Evolutionary conservation across 495 filamentous ascomycete genomes (phyloP), one percentile per base, ranked within the genome.

Genomic region (Penicillium silybi): DNA sequence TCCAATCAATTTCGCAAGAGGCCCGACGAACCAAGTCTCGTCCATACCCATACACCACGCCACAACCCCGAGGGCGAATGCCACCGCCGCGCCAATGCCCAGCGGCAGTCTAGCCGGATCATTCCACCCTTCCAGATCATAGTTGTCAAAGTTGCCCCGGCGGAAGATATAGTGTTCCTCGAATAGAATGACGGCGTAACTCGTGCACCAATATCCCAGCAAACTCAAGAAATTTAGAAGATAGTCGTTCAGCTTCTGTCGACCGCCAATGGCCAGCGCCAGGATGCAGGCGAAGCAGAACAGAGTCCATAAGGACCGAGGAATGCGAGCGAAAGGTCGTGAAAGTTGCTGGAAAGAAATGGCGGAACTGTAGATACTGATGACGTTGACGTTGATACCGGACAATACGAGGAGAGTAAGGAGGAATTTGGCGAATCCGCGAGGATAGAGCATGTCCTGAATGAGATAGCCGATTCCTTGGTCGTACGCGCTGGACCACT

Each of bases 81-180:
- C 62, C 2, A 53, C 50, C 0, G 57, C 27, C 1, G 56, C 70
- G 11, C 50, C 70, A 18, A 64, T 48, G 5, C 67, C 69, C 27
- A 64, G 10, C 0, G 70, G 67, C 48, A 73, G 54, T 10, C 52
- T 43, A 2, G 61, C 52, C 0, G 67, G 66, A 37, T 58, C 53
- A 40, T 72, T 60, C 69, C 67, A 71, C 2, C 46, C 69, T 41
- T 69, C 65, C 17, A 73, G 55, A 42, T 73, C 67, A 27, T 73
- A 74, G 42, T 68, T 71, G 23, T 67, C 63, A 20, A 77, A 66
- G 37, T 68, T 72, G 46, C 69, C 67, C 75, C 71, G 70, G 23
- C 83, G 77, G 69, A 86, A 85, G 37, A 76, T 40, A 47, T 78
- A 80, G 62, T 87, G 81, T 49, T 87, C 84, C 13, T 66, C 61